These are phyloP conservation scores for Nectriaceae sp. DNA, from an alignment of 2,329 filamentous ascomycete species.

Conservation along the genomic window DNA sequence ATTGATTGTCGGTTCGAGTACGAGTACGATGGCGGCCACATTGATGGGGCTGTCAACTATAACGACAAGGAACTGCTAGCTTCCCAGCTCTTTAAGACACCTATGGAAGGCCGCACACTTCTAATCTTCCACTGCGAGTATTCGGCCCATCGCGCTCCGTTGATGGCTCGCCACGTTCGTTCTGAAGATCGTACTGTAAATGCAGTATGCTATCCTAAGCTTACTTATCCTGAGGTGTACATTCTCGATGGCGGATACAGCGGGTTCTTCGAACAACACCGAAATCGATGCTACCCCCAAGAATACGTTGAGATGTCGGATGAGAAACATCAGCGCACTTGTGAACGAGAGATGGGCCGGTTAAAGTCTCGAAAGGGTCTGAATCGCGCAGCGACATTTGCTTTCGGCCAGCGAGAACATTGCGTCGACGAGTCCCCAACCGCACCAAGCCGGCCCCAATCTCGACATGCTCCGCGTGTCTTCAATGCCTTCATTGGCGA, in stretches of 20 bases:
- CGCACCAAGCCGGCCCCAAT: constrained; percentile 46
- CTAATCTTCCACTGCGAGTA: constrained; percentile 98
- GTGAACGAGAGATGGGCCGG: constrained; percentile 91
- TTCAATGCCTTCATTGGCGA: constrained; percentile 47
- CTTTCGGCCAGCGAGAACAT: constrained; percentile 77
- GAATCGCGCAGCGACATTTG: constrained; percentile 87
- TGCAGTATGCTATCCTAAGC: constrained; percentile 78
- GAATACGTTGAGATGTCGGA: constrained; percentile 97
- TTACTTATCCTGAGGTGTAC: constrained; percentile 97
- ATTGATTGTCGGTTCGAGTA: constrained; percentile 99
- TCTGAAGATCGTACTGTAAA: constrained; percentile 86
- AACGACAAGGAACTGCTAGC: constrained; percentile 93
- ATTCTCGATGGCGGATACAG: constrained; percentile 97
- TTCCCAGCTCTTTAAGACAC: constrained; percentile 71
- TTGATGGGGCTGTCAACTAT: constrained; percentile 90
- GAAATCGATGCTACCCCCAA: constrained; percentile 83
- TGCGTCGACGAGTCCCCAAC: constrained; percentile 62
- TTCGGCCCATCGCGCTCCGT: constrained; percentile 90
- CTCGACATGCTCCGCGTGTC: constrained; percentile 38
- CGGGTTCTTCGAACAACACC: constrained; percentile 81
- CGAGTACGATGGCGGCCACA: constrained; percentile 95
- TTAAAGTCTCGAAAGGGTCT: constrained; percentile 88
- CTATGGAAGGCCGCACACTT: constrained; percentile 70
- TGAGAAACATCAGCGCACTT: constrained; percentile 87
- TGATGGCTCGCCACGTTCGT: constrained; percentile 94